A percentile compares a stretch with the other conserved stretches of the same genome.
Evolutionary conservation across 306 rosid genomes (phyloP).

Genomic region (Corylus americana): DNA sequence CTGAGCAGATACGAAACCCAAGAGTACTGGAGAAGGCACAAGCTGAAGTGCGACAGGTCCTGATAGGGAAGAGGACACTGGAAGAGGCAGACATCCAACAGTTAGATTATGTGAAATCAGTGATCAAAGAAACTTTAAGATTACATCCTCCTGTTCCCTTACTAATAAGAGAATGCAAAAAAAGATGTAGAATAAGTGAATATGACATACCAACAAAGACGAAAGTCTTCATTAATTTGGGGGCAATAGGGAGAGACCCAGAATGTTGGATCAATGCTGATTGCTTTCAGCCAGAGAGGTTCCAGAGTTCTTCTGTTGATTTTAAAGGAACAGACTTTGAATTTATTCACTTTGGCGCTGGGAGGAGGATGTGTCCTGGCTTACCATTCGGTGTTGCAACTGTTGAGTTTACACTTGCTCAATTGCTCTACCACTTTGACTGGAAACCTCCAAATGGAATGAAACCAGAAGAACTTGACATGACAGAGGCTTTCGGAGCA

Average conservation of each 20-base stretch:
- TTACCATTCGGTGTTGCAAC: slow-evolving; percentile 29
- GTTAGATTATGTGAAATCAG: slow-evolving; percentile 8
- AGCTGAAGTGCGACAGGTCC: slow-evolving; percentile 35
- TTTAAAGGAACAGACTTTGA: slow-evolving; percentile 30
- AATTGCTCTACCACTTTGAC: slow-evolving; percentile 15
- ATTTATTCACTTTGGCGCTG: slow-evolving; percentile 29
- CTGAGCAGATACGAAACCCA: slow-evolving; percentile 46
- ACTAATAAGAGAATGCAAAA: slow-evolving; percentile 25
- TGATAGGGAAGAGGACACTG: slow-evolving; percentile 2
- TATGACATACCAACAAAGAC: background rate
- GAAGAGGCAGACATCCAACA: background rate
- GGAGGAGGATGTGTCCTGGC: slow-evolving; percentile 41
- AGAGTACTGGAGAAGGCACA: slow-evolving; percentile 40
- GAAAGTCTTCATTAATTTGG: background rate
- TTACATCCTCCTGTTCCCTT: slow-evolving; percentile 28
- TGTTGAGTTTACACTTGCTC: slow-evolving; percentile 26
- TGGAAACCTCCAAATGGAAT: slow-evolving; percentile 37
- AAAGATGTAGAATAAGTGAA: slow-evolving; percentile 24
- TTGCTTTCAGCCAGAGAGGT: slow-evolving; percentile 38
- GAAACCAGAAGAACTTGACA: slow-evolving; percentile 33
- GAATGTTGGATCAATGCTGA: slow-evolving; percentile 35
- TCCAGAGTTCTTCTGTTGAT: slow-evolving; percentile 16
- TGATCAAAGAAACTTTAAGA: slow-evolving; percentile 40
- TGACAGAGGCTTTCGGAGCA: slow-evolving; percentile 15
- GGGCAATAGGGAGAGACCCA: slow-evolving; percentile 10